phyloP scores from a whole-genome alignment of 1,284 basidiomycete genomes.

The Ceratobasidium sp. region DNA sequence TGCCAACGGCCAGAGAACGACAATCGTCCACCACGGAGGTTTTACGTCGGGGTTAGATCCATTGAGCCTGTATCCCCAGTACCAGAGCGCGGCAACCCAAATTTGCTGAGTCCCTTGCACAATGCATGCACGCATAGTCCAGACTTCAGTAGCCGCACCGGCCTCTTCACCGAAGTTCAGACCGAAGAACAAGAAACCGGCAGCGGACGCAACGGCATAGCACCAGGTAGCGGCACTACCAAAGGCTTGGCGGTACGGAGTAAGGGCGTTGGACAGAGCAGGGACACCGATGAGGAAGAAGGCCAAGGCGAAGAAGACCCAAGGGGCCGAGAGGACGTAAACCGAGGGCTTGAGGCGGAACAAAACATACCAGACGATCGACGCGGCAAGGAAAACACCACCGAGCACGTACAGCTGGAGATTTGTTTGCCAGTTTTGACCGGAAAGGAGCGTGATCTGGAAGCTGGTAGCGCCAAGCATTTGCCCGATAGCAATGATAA shows the following conservation, averaged over 20 bases:
- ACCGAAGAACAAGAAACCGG: conserved; percentile 90
- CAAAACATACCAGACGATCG: conserved; percentile 87
- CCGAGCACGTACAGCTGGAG: conserved; percentile 90
- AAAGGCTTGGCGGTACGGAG: conserved; percentile 67
- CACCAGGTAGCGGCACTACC: conserved; percentile 84
- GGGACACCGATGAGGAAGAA: conserved; percentile 91
- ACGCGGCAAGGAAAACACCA: conserved; percentile 82
- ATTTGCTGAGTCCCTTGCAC: conserved; percentile 93
- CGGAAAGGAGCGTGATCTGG: conserved; percentile 88
- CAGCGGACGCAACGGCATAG: conserved; percentile 88
- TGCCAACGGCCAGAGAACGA: conserved; percentile 83
- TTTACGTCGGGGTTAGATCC: conserved; percentile 57
- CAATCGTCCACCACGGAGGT: conserved; percentile 83
- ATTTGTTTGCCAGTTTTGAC: conserved; percentile 81
- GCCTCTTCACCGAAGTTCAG: conserved; percentile 96
- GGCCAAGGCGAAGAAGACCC: conserved; percentile 87
- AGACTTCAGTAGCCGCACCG: conserved; percentile 89
- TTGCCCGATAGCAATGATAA: conserved; percentile 85
- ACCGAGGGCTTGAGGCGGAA: conserved; percentile 89
- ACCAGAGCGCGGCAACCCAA: conserved; percentile 93
- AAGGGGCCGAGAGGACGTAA: conserved; percentile 83
- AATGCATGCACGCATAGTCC: conserved; percentile 86
- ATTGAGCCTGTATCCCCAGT: conserved; percentile 87
- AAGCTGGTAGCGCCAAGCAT: conserved; percentile 91
- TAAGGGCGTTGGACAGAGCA: conserved; percentile 70